Base-by-base conservation (phyloP, 2,329 filamentous ascomycete genomes). In the Stagonosporopsis vannaccii region DNA sequence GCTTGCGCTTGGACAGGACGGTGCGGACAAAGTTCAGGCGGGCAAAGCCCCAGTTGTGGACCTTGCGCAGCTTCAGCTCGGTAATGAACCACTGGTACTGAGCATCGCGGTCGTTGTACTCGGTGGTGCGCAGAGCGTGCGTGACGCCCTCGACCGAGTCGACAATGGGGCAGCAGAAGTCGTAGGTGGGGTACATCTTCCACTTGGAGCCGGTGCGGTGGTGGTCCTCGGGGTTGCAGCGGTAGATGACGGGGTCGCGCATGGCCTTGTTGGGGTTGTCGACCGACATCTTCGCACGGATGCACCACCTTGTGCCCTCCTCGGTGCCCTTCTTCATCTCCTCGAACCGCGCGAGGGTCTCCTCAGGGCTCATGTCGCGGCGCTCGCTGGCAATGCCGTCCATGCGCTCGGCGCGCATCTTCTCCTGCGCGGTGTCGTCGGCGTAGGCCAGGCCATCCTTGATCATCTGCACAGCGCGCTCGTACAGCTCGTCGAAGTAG, bases 211-310 rank as follows among this genome's bases (percentile, higher is more conserved):
- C 90, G 1, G 91, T 95, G 65, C 91, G 87, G 80, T 95, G 91
- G 76, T 95, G 90, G 11, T 81, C 75, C 44, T 83, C 73, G 6
- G 85, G 82, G 71, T 96, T 97, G 85, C 92, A 97, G 65, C 95
- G 89, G 83, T 97, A 98, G 76, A 99, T 96, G 77, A 98, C 93
- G 12, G 95, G 95, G 76, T 99, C 95, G 63, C 95, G 86, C 85
- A 98, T 88, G 49, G 95, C 92, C 79, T 96, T 96, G 82, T 99
- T 98, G 63, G 90, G 90, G 79, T 95, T 90, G 76, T 96, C 91
- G 66, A 90, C 86, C 1, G 91, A 94, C 67, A 98, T 91, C 83
- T 96, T 97, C 56, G 95, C 95, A 58, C 95, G 90, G 65, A 99
- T 96, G 79, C 92, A 97, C 87, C 94, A 93, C 72, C 84, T 87